phyloP scores from a whole-genome alignment of 768 basidiomycete species.

The Russula foetens region DNA sequence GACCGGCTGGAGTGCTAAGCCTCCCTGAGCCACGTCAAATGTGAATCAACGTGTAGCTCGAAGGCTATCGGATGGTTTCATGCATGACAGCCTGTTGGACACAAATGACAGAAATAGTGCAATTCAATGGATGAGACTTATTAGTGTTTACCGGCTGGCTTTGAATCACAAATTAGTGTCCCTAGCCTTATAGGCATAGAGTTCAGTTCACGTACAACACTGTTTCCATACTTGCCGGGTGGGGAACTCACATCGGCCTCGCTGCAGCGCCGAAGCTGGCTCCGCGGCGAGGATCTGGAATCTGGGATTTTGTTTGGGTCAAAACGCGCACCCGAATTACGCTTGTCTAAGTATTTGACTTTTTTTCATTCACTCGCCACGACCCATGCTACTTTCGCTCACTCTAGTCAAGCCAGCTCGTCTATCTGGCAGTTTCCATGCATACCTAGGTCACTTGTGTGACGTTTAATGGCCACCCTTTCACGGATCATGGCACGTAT shows the following conservation, averaged over 20 bases:
- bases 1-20: neutral
- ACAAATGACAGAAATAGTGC: neutral
- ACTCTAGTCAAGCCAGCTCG: conserved; percentile 12
- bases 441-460: conserved; percentile 10
- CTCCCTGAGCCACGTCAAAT: neutral
- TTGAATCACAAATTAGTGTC: conserved; percentile 9
- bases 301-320: no score
- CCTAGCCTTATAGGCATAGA: neutral
- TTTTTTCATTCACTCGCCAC: conserved; percentile 2
- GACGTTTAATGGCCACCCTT: conserved; percentile 8
- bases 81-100: neutral
- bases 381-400: neutral
- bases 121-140: conserved; percentile 1
- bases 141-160: neutral
- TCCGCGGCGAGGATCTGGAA: conserved; percentile 18
- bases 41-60: neutral
- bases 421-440: conserved; percentile 19
- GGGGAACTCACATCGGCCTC: neutral
- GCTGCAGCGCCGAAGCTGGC: conserved; percentile 17
- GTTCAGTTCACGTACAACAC: conserved; percentile 13
- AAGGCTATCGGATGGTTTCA: conserved; percentile 2
- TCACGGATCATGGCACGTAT: conserved; percentile 18
- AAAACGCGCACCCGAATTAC: conserved; percentile 9
- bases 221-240: conserved; percentile 2
- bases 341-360: conserved; percentile 3